Percentiles rank a stretch among this genome's conserved stretches.
Conservation (phyloP, 208 protist species). For the Trichomonas tenax region DNA sequence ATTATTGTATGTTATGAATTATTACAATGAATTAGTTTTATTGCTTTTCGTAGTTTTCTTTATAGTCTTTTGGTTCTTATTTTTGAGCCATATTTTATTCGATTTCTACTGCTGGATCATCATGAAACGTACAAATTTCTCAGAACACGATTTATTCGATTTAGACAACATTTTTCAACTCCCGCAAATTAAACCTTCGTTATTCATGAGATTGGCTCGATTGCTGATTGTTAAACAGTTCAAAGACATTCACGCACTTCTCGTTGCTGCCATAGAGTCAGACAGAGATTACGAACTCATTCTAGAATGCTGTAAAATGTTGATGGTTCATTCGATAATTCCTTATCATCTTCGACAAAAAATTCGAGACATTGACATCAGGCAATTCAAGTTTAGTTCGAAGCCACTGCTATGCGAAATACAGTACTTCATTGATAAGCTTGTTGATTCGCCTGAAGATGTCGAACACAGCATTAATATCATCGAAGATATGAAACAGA, state of each 20-base stretch:
- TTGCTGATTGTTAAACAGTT: not conserved
- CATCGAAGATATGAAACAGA: not conserved
- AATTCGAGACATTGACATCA: not conserved
- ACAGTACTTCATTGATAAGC: not conserved
- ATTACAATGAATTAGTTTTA: not conserved
- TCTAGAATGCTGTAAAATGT: not conserved
- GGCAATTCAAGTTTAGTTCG: not conserved
- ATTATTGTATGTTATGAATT: not conserved
- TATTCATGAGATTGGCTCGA: not conserved
- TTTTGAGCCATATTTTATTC: not conserved
- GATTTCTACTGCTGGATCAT: not conserved
- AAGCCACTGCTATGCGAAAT: not conserved
- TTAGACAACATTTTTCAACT: not conserved
- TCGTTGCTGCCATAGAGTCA: not conserved
- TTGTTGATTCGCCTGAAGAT: not conserved
- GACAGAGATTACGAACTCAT: not conserved
- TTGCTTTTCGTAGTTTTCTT: not conserved
- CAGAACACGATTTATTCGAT: not conserved
- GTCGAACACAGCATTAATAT: not conserved
- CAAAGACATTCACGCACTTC: not conserved
- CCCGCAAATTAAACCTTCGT: not conserved
- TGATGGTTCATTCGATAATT: not conserved
- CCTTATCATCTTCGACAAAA: not conserved
- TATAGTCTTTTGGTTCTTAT: not conserved
- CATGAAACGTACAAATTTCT: not conserved